Percentiles rank a stretch among this genome's conserved stretches.
Evolutionary conservation across 2,329 filamentous ascomycete species (phyloP).

Genomic region (Penicillium sp.): DNA sequence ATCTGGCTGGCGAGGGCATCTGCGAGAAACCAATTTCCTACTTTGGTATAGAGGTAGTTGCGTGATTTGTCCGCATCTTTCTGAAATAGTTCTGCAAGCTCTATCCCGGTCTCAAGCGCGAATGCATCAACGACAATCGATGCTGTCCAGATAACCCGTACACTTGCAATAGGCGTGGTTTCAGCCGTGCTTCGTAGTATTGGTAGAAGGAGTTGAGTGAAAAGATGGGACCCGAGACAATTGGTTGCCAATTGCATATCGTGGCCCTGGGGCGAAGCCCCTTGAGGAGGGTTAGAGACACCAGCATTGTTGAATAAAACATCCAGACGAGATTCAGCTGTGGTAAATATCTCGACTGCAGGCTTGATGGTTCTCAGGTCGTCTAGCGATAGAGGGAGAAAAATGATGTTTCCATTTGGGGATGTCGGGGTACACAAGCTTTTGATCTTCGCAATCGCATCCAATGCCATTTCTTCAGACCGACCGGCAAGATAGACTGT

Average conservation of each 20-base stretch:
- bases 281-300: constrained; percentile 32
- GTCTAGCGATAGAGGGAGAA: constrained; percentile 44
- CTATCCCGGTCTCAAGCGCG: background rate
- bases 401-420: constrained; percentile 15
- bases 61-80: background rate
- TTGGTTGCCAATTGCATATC: constrained; percentile 41
- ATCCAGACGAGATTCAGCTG: constrained; percentile 43
- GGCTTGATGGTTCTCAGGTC: constrained; percentile 45
- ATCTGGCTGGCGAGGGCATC: background rate
- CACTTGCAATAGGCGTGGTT: background rate
- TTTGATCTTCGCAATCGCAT: constrained; percentile 36
- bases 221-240: constrained; percentile 39
- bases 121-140: constrained; percentile 11
- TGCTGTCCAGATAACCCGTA: constrained; percentile 13
- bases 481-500: constrained; percentile 29
- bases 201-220: constrained; percentile 39
- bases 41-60: constrained; percentile 13
- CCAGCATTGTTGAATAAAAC: constrained; percentile 49
- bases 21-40: constrained; percentile 17
- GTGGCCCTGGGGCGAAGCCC: constrained; percentile 28
- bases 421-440: background rate
- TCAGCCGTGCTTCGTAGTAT: constrained; percentile 3
- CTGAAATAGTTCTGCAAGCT: background rate
- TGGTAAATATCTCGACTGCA: constrained; percentile 39
- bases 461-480: constrained; percentile 30